Conservation (phyloP, 1,139 yeast species). For the Groenewaldozyma sp. region DNA sequence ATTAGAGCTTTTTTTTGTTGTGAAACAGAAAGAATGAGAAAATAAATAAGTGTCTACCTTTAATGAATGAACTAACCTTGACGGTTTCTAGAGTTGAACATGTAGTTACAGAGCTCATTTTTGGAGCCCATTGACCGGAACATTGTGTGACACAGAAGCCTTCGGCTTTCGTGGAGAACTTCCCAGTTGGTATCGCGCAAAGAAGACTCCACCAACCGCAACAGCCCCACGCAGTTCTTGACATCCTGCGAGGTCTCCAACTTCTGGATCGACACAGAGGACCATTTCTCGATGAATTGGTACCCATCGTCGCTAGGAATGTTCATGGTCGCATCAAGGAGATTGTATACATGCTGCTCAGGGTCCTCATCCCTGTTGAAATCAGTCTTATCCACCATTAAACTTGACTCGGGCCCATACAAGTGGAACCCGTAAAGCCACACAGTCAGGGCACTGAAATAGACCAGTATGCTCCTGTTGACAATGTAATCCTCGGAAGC, state of each 20-base stretch:
- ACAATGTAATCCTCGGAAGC: conserved; percentile 46
- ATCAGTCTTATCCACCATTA: conserved; percentile 9
- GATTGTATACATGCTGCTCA: conserved; percentile 6
- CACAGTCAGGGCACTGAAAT: conserved; percentile 42
- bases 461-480: conserved; percentile 49
- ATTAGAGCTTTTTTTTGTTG: conserved; percentile 34
- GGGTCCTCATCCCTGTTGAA: conserved; percentile 7
- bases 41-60: background rate
- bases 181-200: conserved; percentile 24
- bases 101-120: conserved; percentile 21
- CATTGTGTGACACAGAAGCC: conserved; percentile 25
- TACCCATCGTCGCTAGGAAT: conserved; percentile 20
- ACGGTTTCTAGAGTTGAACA: conserved; percentile 15
- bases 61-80: too few species aligned
- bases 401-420: conserved; percentile 47
- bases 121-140: conserved; percentile 27
- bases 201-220: conserved; percentile 24
- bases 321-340: conserved; percentile 1
- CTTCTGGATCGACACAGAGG: conserved; percentile 16
- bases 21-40: background rate
- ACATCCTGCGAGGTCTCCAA: conserved; percentile 16
- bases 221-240: conserved; percentile 26
- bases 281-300: conserved; percentile 18
- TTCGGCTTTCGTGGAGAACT: conserved; percentile 25
- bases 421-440: conserved; percentile 49